Evolutionary conservation across 441 rosid genomes (phyloP).

Genomic region (Viola pubescens): DNA sequence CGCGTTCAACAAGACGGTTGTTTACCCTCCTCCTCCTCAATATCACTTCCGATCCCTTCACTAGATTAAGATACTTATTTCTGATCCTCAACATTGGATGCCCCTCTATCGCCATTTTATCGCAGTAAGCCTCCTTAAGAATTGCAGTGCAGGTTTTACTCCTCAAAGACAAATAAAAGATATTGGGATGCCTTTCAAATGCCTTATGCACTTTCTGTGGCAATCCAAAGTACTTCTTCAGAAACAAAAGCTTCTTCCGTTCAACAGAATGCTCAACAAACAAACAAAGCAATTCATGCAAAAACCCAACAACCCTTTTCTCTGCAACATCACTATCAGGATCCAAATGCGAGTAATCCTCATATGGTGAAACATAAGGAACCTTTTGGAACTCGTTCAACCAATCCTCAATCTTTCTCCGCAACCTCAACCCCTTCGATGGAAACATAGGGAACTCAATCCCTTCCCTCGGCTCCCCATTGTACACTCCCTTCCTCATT

Average conservation of each 20-base stretch:
- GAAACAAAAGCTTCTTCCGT: conserved; percentile 54
- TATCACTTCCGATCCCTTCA: conserved; percentile 44
- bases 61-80: conserved; percentile 51
- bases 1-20: conserved; percentile 9
- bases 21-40: conserved; percentile 33
- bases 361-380: conserved; percentile 73
- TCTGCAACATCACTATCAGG: conserved; percentile 61
- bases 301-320: conserved; percentile 77
- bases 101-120: conserved; percentile 31
- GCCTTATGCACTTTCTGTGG: conserved; percentile 55
- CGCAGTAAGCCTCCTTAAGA: conserved; percentile 66
- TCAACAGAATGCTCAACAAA: conserved; percentile 81
- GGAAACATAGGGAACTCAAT: conserved; percentile 74
- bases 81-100: conserved; percentile 61
- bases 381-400: conserved; percentile 54
- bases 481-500: conserved; percentile 34
- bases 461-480: conserved; percentile 29
- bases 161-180: conserved; percentile 68
- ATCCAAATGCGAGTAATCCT: conserved; percentile 55
- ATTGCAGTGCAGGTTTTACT: conserved; percentile 68
- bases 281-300: conserved; percentile 67
- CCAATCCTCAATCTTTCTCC: conserved; percentile 65
- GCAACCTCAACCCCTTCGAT: conserved; percentile 66
- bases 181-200: conserved; percentile 80
- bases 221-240: conserved; percentile 53